Evolutionary conservation across 2,329 filamentous ascomycete species (phyloP).

Genomic region (Chrysoporthe austroafricana): DNA sequence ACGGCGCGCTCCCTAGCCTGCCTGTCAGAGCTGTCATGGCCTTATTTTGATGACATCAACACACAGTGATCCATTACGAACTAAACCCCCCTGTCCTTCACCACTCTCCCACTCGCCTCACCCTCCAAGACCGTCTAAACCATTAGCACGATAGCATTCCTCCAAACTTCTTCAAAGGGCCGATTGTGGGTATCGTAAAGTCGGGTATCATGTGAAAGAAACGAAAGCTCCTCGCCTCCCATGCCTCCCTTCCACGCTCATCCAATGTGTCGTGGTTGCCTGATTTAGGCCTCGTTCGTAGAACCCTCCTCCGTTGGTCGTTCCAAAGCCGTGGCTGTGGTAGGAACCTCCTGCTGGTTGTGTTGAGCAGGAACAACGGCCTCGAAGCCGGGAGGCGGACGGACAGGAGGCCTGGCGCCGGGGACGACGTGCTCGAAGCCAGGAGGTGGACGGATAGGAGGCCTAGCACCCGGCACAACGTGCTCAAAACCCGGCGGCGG

Average conservation of each 20-base stretch:
- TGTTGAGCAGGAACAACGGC: background rate
- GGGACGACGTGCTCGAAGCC: background rate
- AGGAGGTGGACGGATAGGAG: background rate
- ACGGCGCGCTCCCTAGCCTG: background rate
- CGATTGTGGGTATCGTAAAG: background rate
- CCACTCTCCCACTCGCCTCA: background rate
- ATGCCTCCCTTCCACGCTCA: background rate
- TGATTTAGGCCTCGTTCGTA: background rate
- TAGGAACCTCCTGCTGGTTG: background rate
- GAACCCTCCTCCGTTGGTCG: background rate
- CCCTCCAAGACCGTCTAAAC: background rate
- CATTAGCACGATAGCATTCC: background rate
- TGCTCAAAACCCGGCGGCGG: background rate
- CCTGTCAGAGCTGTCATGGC: background rate
- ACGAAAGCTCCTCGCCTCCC: background rate
- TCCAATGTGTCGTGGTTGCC: background rate
- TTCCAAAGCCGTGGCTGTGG: background rate
- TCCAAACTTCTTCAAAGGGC: background rate
- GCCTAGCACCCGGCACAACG: background rate
- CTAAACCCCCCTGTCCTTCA: background rate
- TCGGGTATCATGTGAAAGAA: slow-evolving; percentile 13
- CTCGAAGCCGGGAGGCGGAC: background rate
- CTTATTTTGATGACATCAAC: background rate
- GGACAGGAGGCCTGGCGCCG: background rate
- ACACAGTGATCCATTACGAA: background rate